These are phyloP conservation scores for Saccharomycopsis selenospora DNA, from an alignment of 805 yeast genomes.

Conservation along the genomic window DNA sequence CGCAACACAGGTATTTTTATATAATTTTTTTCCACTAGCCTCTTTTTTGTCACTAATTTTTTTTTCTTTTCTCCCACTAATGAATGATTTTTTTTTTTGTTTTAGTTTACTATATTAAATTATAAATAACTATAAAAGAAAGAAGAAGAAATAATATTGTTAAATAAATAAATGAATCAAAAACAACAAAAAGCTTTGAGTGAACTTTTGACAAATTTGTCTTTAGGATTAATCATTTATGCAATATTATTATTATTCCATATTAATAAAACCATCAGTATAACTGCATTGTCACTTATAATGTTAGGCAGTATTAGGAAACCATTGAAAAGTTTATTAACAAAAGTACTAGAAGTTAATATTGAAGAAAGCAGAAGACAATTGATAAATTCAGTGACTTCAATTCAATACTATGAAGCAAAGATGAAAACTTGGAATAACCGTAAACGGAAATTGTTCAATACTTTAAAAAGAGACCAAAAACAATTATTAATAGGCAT, in stretches of 20 bases:
- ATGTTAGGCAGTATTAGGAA: slow-evolving; percentile 26
- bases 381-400: slow-evolving; percentile 35
- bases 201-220: slow-evolving; percentile 25
- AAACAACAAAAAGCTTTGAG: background rate
- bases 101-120: too few relatives aligned
- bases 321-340: slow-evolving; percentile 23
- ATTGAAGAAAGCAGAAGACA: slow-evolving; percentile 24
- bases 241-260: slow-evolving; percentile 24
- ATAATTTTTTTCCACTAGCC: too few relatives aligned
- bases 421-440: slow-evolving; percentile 40
- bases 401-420: slow-evolving; percentile 38
- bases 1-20: too few relatives aligned
- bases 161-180: background rate
- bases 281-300: slow-evolving; percentile 25
- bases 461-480: slow-evolving; percentile 47
- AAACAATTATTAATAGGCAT: slow-evolving; percentile 45
- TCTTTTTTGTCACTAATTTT: too few relatives aligned
- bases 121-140: too few relatives aligned
- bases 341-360: slow-evolving; percentile 23
- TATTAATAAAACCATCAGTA: slow-evolving; percentile 25
- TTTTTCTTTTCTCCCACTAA: too few relatives aligned
- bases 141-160: too few relatives aligned
- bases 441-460: slow-evolving; percentile 34
- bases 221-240: slow-evolving; percentile 28
- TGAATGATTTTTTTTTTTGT: too few relatives aligned